Base-by-base conservation (phyloP, 495 filamentous ascomycete species). In the Penicillium dipodomyicola region DNA sequence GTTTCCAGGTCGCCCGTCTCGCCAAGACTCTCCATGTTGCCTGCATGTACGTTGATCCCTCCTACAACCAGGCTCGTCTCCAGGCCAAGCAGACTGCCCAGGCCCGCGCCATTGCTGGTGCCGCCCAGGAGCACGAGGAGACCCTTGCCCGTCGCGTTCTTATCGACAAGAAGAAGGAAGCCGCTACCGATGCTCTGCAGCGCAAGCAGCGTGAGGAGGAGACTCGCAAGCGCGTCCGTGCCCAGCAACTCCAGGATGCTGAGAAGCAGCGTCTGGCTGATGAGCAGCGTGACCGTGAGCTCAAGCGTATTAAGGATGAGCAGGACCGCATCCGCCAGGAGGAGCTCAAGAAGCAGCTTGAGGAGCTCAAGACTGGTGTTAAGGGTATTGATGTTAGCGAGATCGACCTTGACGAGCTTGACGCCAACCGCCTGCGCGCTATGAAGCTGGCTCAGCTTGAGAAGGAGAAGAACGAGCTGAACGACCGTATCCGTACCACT, bases 161-260 rank as follows among this genome's bases (percentile, higher is more conserved):
- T 61, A 98, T 98, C 65, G 88, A 96, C 65, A 92, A 94, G 80
- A 91, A 93, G 79, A 97, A 97, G 78, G 91, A 96, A 67, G 86
- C 89, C 59, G 92, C 92, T 19, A 90, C 91, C 40, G 87, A 89
- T 63, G 84, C 90, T 40, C 79, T 91, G 35, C 89, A 93, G 55
- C 83, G 84, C 67, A 90, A 88, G 71, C 92, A 97, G 71, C 91
- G 92, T 63, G 95, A 97, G 72, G 90, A 93, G 70, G 91, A 92
- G 49, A 87, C 86, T 55, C 84, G 84, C 70, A 95, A 93, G 78
- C 82, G 86, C 55, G 78, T 91, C 47, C 86, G 88, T 57, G 88
- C 89, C 59, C 90, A 95, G 72, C 87, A 94, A 60, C 76, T 92
- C 46, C 86, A 89, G 69, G 90, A 93, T 62, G 91, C 91, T 37